These are phyloP conservation scores for Melampsora larici-populina DNA, from an alignment of 1,284 basidiomycete genomes.

Conservation along the genomic window DNA sequence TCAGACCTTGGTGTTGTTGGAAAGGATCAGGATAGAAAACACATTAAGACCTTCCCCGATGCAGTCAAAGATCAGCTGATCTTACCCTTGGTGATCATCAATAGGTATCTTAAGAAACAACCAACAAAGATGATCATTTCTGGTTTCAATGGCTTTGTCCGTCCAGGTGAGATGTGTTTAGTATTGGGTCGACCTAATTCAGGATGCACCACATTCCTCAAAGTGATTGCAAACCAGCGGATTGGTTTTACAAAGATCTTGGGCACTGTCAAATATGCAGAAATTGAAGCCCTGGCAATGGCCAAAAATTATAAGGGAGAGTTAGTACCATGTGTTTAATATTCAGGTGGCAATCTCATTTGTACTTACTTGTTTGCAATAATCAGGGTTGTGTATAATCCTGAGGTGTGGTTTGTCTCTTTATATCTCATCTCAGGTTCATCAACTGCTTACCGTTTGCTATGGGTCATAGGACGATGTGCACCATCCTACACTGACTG, in stretches of 20 bases:
- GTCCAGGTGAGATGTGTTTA: slow-evolving; percentile 63
- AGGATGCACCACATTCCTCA: slow-evolving; percentile 54
- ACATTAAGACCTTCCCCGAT: slow-evolving; percentile 58
- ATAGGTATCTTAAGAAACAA: neutral
- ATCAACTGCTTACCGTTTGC: slow-evolving; percentile 43
- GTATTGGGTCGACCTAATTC: slow-evolving; percentile 58
- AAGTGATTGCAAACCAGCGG: slow-evolving; percentile 53
- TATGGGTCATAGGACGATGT: slow-evolving; percentile 60
- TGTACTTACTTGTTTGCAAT: slow-evolving; percentile 32
- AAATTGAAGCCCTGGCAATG: slow-evolving; percentile 54
- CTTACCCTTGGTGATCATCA: slow-evolving; percentile 59
- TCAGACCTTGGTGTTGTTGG: slow-evolving; percentile 71
- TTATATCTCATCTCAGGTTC: slow-evolving; percentile 48
- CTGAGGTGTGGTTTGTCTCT: slow-evolving; percentile 46
- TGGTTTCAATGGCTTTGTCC: slow-evolving; percentile 61
- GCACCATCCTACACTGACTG: slow-evolving; percentile 64
- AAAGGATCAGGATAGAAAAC: slow-evolving; percentile 60
- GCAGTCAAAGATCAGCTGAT: slow-evolving; percentile 63
- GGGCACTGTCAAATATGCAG: slow-evolving; percentile 64
- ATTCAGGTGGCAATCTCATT: slow-evolving; percentile 24
- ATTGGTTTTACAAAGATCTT: slow-evolving; percentile 53
- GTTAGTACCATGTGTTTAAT: slow-evolving; percentile 69
- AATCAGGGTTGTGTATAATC: slow-evolving; percentile 34
- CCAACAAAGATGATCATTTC: slow-evolving; percentile 41
- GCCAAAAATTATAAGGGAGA: slow-evolving; percentile 63